These are phyloP conservation scores for Diaporthe capsici DNA, from an alignment of 2,329 filamentous ascomycete genomes.

Conservation along the genomic window DNA sequence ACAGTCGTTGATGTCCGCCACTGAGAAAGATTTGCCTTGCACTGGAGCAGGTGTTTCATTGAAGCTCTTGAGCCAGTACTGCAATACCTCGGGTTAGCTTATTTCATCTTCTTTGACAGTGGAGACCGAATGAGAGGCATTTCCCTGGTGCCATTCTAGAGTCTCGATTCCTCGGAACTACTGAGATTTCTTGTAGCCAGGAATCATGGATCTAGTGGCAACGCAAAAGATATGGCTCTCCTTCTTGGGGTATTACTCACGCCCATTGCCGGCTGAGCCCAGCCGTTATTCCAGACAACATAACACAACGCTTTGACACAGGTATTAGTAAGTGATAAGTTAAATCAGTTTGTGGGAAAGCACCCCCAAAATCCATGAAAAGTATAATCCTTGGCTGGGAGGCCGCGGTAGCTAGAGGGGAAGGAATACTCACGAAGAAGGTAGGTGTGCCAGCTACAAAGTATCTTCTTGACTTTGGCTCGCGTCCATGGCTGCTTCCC, in stretches of 20 bases:
- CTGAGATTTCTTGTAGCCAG: not conserved
- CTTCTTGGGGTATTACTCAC: not conserved
- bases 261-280: slow-evolving; percentile 54
- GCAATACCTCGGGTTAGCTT: not conserved
- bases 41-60: slow-evolving; percentile 52
- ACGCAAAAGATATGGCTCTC: too few species aligned
- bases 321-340: not conserved
- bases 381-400: not conserved
- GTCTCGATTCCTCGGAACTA: not conserved
- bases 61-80: slow-evolving; percentile 58
- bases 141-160: not conserved
- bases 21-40: slow-evolving; percentile 51
- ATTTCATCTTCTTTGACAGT: not conserved
- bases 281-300: slow-evolving; percentile 56
- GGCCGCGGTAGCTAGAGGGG: too few species aligned
- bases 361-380: not conserved
- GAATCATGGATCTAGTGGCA: not conserved
- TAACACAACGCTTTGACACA: slow-evolving; percentile 49
- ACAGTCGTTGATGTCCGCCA: slow-evolving; percentile 54
- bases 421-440: slow-evolving; percentile 49
- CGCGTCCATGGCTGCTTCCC: slow-evolving; percentile 34
- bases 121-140: not conserved
- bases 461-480: slow-evolving; percentile 51
- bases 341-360: too few species aligned
- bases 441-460: slow-evolving; percentile 57